A percentile compares a stretch with the other conserved stretches of the same genome.
These are phyloP conservation scores for Pseudomonodictys pantanalensis DNA, from an alignment of 495 filamentous ascomycete species.

Conservation along the genomic window DNA sequence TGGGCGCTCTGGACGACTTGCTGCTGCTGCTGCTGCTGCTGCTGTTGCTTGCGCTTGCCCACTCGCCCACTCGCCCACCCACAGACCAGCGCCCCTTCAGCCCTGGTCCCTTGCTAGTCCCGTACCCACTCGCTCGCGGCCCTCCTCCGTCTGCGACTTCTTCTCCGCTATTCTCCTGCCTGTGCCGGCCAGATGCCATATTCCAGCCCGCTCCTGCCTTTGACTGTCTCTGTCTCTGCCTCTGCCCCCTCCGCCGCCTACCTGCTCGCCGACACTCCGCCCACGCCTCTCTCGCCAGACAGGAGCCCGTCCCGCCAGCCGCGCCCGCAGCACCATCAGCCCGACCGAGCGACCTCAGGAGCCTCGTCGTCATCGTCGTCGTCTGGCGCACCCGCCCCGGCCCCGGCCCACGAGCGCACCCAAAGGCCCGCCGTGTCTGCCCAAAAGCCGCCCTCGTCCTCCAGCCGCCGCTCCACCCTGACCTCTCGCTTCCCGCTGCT, in stretches of 20 bases:
- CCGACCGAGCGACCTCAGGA: neutral
- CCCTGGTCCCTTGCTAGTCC: conserved; percentile 29
- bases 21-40: neutral
- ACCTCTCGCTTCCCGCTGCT: conserved; percentile 26
- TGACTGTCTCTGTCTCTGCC: conserved; percentile 2
- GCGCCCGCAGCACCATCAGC: neutral
- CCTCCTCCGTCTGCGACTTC: conserved; percentile 9
- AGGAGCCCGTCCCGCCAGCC: neutral
- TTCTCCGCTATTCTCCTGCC: conserved; percentile 17
- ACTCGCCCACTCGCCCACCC: neutral
- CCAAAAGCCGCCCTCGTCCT: neutral
- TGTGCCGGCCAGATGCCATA: conserved; percentile 23
- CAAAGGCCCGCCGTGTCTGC: neutral
- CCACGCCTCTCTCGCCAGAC: neutral
- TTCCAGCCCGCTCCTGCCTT: conserved; percentile 25
- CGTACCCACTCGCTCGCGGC: conserved; percentile 26
- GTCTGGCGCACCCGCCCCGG: neutral
- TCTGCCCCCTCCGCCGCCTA: neutral
- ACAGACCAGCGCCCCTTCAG: neutral
- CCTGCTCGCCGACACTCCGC: neutral
- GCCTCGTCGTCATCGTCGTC: neutral
- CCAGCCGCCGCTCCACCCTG: conserved; percentile 20
- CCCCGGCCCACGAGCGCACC: neutral
- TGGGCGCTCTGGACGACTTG: too few species aligned
- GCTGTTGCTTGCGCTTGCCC: neutral